These are phyloP conservation scores for Penicillium fuscoglaucum DNA, from an alignment of 2,329 filamentous ascomycete species.

Conservation along the genomic window DNA sequence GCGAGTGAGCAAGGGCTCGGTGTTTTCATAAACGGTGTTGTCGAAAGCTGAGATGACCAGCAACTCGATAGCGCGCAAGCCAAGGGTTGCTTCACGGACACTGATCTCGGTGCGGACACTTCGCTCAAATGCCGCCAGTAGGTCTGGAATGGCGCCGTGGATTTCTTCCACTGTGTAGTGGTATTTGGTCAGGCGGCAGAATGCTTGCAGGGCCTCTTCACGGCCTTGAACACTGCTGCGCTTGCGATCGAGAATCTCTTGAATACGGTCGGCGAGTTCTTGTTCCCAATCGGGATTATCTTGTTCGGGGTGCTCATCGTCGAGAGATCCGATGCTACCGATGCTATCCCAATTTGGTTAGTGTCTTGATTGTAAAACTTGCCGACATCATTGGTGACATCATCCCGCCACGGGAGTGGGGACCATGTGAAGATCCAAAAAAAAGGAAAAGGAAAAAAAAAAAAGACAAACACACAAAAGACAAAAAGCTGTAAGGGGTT, in stretches of 20 bases:
- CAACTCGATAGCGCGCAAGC: conserved; percentile 69
- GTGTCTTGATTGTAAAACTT: conserved; percentile 6
- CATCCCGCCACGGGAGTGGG: conserved; percentile 32
- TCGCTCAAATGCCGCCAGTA: conserved; percentile 66
- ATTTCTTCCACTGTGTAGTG: conserved; percentile 67
- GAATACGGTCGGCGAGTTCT: conserved; percentile 64
- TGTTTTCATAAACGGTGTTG: conserved; percentile 65
- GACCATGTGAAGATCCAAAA: conserved; percentile 17
- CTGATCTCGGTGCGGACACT: conserved; percentile 69
- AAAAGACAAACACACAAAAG: neutral
- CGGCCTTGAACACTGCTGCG: conserved; percentile 71
- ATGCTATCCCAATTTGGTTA: conserved; percentile 45
- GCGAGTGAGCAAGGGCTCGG: conserved; percentile 59
- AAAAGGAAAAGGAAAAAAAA: conserved; percentile 27
- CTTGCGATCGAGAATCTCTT: conserved; percentile 74
- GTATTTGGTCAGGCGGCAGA: conserved; percentile 65
- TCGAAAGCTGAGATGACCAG: conserved; percentile 68
- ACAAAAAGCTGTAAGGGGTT: neutral
- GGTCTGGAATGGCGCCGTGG: conserved; percentile 58
- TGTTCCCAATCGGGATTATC: conserved; percentile 61
- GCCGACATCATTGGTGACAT: conserved; percentile 32
- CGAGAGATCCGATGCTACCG: conserved; percentile 66
- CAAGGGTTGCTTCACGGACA: conserved; percentile 67
- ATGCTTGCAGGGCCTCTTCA: conserved; percentile 63
- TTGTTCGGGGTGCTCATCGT: conserved; percentile 60